Evolutionary conservation across 495 filamentous ascomycete genomes (phyloP), one percentile per base, ranked within the genome.

Genomic region (Sabuloglossum arenarium): DNA sequence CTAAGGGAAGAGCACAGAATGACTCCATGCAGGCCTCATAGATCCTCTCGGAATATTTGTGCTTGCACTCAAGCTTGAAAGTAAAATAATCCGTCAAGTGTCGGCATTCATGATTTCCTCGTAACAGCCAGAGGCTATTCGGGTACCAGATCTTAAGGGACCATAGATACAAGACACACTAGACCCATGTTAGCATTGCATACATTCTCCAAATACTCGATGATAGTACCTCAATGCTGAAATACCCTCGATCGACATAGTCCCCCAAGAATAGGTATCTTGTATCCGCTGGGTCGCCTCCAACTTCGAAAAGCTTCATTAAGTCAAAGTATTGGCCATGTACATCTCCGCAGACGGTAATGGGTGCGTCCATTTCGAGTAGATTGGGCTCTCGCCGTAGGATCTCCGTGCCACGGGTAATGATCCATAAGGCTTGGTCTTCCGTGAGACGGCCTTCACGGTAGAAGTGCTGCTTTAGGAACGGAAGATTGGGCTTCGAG

Each of bases 31-130:
- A 96, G 37, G 91, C 91, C 68, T 98, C 91, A 67, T 98, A 98
- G 58, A 98, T 81, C 61, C 77, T 77, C 70, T 96, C 91, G 51
- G 86, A 93, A 70, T 98, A 98, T 65, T 98, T 98, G 77, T 98
- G 88, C 72, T 91, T 94, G 74, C 91, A 98, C 69, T 98, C 91
- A 55, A 98, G 77, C 75, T 97, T 96, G 74, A 98, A 98, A 53
- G 91, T 98, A 73, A 98, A 98, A 74, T 98, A 98, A 66, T 98
- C 91, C 27, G 91, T 98, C 74, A 98, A 75, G 72, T 98, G 91
- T 64, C 91, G 81, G 68, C 91, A 98, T 73, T 98, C 91, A 70
- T 98, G 91, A 66, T 98, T 98, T 61, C 91, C 91, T 58, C 91
- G 82, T 61, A 98, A 78, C 63, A 98, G 73, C 91, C 91, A 98